Conservation (phyloP, 2,329 filamentous ascomycete genomes). For the Cladosporium sp. region DNA sequence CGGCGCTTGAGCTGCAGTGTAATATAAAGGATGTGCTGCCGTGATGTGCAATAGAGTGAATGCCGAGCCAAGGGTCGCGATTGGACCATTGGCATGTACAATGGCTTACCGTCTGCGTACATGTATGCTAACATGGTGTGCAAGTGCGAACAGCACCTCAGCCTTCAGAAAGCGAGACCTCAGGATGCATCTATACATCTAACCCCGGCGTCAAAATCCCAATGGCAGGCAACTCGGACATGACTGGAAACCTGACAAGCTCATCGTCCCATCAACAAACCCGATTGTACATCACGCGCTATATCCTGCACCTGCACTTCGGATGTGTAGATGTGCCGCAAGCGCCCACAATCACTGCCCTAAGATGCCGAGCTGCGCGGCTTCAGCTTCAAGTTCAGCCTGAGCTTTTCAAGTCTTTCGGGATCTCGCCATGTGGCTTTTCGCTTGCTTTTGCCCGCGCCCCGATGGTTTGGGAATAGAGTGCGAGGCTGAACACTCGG, state of each 20-base stretch:
- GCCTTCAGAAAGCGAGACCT: not conserved
- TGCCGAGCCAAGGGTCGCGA: not conserved
- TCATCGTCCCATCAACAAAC: not conserved
- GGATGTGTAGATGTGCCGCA: constrained; percentile 5
- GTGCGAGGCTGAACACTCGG: not conserved
- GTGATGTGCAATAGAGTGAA: not conserved
- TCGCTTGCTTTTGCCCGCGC: not conserved
- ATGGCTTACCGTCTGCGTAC: not conserved
- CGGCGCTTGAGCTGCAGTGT: not conserved
- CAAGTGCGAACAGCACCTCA: not conserved
- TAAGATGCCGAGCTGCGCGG: not conserved
- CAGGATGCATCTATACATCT: not conserved
- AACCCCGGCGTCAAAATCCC: not conserved
- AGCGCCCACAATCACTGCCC: not conserved
- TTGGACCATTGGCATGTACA: not conserved
- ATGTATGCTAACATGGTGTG: not conserved
- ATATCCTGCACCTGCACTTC: not conserved
- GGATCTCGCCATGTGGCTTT: constrained; percentile 14
- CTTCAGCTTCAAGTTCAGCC: not conserved
- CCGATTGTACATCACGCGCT: not conserved
- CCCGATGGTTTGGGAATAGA: constrained; percentile 4
- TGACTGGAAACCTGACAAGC: not conserved
- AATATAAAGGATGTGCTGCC: not conserved
- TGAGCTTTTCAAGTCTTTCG: not conserved
- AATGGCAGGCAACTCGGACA: not conserved